Percentiles rank a stretch among this genome's conserved stretches.
These are phyloP conservation scores for Pichia sp. DNA, from an alignment of 1,139 yeast genomes.

Conservation along the genomic window DNA sequence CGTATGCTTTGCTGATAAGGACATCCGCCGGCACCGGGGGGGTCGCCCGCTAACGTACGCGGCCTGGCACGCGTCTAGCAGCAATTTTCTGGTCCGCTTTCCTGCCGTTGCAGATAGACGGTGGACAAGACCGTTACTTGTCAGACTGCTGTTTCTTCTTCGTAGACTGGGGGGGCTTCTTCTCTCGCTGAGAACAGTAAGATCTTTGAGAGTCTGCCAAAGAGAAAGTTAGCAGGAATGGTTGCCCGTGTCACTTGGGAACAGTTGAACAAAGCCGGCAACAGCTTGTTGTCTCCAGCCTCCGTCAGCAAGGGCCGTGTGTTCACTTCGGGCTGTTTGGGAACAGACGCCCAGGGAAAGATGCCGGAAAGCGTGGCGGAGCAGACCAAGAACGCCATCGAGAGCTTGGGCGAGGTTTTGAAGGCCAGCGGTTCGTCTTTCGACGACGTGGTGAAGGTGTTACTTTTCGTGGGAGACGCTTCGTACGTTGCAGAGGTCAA, in stretches of 20 bases:
- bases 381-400: constrained; percentile 44
- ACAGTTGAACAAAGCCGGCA: constrained; percentile 13
- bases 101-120: not conserved
- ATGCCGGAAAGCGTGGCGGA: constrained; percentile 15
- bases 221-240: constrained; percentile 3
- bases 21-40: not conserved
- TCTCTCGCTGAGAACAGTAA: not conserved
- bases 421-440: constrained; percentile 43
- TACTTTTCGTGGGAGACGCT: constrained; percentile 45
- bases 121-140: not conserved
- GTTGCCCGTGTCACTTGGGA: constrained; percentile 17
- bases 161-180: not conserved
- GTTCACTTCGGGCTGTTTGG: constrained; percentile 44
- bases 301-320: constrained; percentile 46
- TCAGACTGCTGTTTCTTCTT: not conserved
- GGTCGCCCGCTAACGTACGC: not conserved
- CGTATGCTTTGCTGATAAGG: too few species aligned
- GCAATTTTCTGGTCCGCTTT: not conserved
- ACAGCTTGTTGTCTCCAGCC: constrained; percentile 39
- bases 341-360: constrained; percentile 31
- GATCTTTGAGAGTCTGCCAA: not conserved
- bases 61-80: not conserved
- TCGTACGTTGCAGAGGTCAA: constrained; percentile 44
- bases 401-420: constrained; percentile 42
- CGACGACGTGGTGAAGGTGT: constrained; percentile 48